Evolutionary conservation across 2,329 filamentous ascomycete genomes (phyloP).

Genomic region (Penicillium decumbens): DNA sequence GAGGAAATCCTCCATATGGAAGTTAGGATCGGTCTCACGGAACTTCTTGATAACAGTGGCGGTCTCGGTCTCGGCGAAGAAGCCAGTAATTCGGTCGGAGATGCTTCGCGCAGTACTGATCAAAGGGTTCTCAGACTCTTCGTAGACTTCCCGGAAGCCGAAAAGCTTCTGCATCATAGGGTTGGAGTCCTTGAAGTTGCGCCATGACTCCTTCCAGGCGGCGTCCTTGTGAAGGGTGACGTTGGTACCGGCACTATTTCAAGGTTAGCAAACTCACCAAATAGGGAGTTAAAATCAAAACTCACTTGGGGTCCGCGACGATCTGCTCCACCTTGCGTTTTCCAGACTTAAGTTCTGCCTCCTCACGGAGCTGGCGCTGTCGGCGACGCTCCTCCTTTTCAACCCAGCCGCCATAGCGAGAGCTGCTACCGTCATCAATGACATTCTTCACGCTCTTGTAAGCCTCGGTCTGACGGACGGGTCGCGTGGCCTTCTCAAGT

Average conservation of each 20-base stretch:
- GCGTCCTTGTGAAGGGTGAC: conserved; percentile 95
- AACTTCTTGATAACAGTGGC: conserved; percentile 98
- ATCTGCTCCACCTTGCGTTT: conserved; percentile 54
- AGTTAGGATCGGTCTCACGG: conserved; percentile 87
- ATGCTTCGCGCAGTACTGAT: conserved; percentile 91
- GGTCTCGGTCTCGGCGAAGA: conserved; percentile 98
- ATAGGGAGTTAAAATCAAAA: conserved; percentile 17
- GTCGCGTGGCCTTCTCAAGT: conserved; percentile 90
- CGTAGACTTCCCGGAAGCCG: conserved; percentile 77
- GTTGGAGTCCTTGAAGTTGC: conserved; percentile 85
- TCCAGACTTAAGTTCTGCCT: conserved; percentile 54
- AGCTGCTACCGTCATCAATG: conserved; percentile 95
- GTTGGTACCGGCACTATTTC: conserved; percentile 77
- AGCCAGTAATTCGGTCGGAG: conserved; percentile 85
- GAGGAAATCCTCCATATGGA: conserved; percentile 92
- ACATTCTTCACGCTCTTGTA: conserved; percentile 93
- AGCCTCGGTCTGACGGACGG: conserved; percentile 88
- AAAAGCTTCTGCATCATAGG: conserved; percentile 85
- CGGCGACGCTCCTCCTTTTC: conserved; percentile 91
- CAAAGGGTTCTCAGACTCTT: conserved; percentile 95
- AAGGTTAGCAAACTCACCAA: conserved; percentile 24
- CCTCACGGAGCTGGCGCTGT: conserved; percentile 67
- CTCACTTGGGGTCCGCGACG: conserved; percentile 85
- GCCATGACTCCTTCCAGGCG: conserved; percentile 98
- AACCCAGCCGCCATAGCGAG: conserved; percentile 90